Conservation (phyloP, 2,329 filamentous ascomycete species). For the Penicillium palitans region DNA sequence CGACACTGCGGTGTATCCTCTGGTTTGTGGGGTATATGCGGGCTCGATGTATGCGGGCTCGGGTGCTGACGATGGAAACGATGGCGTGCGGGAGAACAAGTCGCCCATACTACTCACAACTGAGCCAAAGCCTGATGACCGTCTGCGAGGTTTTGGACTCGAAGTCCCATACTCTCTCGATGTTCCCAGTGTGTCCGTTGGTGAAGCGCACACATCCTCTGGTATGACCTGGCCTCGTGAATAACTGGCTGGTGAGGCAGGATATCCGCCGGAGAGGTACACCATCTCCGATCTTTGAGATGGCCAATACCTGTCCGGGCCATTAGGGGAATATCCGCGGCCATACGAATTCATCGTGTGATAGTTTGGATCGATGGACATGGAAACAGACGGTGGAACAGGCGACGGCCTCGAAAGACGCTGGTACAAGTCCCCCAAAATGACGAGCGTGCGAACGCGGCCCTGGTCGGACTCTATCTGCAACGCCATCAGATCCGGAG, state of each 20-base stretch:
- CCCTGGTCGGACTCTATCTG: constrained; percentile 39
- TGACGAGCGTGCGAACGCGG: constrained; percentile 37
- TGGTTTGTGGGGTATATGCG: not conserved
- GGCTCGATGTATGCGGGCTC: not conserved
- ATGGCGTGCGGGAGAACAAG: not conserved
- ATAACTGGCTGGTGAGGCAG: not conserved
- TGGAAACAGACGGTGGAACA: constrained; percentile 1
- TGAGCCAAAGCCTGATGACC: constrained; percentile 3
- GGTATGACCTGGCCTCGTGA: not conserved
- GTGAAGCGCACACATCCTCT: not conserved
- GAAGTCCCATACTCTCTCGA: not conserved
- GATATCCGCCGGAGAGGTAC: not conserved
- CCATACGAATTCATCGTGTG: not conserved
- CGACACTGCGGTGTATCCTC: not conserved
- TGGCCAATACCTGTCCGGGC: not conserved
- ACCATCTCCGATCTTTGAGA: not conserved
- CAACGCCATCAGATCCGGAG: constrained; percentile 34
- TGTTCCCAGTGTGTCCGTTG: not conserved
- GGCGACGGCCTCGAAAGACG: constrained; percentile 13
- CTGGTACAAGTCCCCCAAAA: constrained; percentile 39
- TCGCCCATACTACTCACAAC: constrained; percentile 1
- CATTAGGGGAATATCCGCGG: not conserved
- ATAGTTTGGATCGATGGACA: constrained; percentile 6
- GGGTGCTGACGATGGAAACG: not conserved
- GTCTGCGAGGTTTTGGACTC: not conserved